phyloP scores from a whole-genome alignment of 352 stramenopile species.

The Blastocystis sp. region DNA sequence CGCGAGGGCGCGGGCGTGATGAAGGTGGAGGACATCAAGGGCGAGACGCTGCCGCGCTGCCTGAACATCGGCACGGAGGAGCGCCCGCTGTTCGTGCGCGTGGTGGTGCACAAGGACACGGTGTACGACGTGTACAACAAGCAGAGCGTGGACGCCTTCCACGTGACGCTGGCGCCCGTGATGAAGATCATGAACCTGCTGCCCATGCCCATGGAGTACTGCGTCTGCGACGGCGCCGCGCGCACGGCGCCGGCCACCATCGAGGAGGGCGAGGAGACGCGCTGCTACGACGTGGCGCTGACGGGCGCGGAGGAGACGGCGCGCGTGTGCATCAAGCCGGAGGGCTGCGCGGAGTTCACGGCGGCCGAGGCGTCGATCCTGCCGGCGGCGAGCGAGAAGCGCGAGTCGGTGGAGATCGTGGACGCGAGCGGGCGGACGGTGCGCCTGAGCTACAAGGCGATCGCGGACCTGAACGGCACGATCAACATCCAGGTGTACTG shows the following conservation, averaged over 20 bases:
- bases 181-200: conserved; percentile 56
- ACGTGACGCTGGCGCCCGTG: conserved; percentile 30
- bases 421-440: neutral
- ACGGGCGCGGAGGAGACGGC: neutral
- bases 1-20: neutral
- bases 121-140: conserved; percentile 63
- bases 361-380: conserved; percentile 29
- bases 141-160: neutral
- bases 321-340: conserved; percentile 11
- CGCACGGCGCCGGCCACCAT: neutral
- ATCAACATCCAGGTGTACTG: conserved; percentile 50
- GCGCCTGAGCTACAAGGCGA: conserved; percentile 50
- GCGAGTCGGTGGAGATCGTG: conserved; percentile 9
- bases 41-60: conserved; percentile 2
- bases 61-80: conserved; percentile 11
- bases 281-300: conserved; percentile 7
- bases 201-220: conserved; percentile 38
- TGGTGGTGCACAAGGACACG: conserved; percentile 18
- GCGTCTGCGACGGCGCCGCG: conserved; percentile 4
- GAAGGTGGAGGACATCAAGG: neutral
- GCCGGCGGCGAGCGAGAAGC: conserved; percentile 31
- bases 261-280: conserved; percentile 27
- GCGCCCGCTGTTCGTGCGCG: conserved; percentile 3
- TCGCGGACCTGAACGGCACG: conserved; percentile 1
- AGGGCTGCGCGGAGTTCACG: conserved; percentile 29